Conservation (phyloP, 495 filamentous ascomycete species). For the Melanomma pulvis-pyrius region DNA sequence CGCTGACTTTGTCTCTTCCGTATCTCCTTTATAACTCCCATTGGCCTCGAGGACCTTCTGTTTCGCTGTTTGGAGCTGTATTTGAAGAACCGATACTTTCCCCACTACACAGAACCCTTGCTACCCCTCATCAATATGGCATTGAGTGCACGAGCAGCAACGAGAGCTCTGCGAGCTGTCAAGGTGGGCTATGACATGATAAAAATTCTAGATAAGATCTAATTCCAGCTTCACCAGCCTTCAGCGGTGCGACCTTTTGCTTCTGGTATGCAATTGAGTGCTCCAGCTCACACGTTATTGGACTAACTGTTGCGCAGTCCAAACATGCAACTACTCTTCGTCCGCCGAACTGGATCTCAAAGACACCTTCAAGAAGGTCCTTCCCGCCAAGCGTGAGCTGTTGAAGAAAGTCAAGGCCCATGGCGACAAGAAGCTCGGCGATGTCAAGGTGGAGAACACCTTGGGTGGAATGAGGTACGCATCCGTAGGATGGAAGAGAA, state of each 20-base stretch:
- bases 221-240: slow-evolving; percentile 28
- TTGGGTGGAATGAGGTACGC: slow-evolving; percentile 89
- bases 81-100: slow-evolving; percentile 10
- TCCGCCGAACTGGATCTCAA: slow-evolving; percentile 86
- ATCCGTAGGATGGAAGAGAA: background rate
- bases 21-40: slow-evolving; percentile 19
- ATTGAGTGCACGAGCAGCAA: slow-evolving; percentile 53
- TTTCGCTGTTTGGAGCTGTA: slow-evolving; percentile 7
- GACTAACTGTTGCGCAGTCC: slow-evolving; percentile 25
- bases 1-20: slow-evolving; percentile 2
- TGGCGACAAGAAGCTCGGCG: slow-evolving; percentile 79
- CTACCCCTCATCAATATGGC: slow-evolving; percentile 50
- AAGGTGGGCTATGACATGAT: slow-evolving; percentile 49
- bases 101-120: slow-evolving; percentile 23
- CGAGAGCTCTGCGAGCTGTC: slow-evolving; percentile 54
- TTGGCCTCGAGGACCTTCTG: slow-evolving; percentile 3
- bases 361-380: slow-evolving; percentile 73
- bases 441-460: slow-evolving; percentile 91
- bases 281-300: background rate
- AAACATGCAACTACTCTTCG: slow-evolving; percentile 59
- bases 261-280: slow-evolving; percentile 39
- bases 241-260: slow-evolving; percentile 32
- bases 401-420: slow-evolving; percentile 88
- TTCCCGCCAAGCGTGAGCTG: slow-evolving; percentile 90
- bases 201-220: background rate